Percentiles rank a stretch among this genome's conserved stretches.
phyloP scores from a whole-genome alignment of 257 asterid species.

The Solanum megistacrolobum region DNA sequence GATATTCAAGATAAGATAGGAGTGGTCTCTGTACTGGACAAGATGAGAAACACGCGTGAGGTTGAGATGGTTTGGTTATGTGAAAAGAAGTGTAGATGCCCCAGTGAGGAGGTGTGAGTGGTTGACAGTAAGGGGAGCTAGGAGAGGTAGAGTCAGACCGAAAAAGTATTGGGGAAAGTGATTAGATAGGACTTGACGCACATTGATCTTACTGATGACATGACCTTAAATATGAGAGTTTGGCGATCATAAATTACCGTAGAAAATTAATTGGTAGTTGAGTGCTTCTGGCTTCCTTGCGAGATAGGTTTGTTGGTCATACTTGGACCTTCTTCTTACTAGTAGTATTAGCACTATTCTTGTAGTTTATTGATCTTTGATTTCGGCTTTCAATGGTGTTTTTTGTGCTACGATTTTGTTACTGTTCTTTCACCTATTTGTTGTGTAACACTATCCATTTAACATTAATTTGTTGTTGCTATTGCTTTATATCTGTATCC shows the following conservation, averaged over 20 bases:
- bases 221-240: no score
- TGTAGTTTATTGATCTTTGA: no score
- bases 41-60: neutral
- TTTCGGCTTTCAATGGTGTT: no score
- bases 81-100: neutral
- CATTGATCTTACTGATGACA: no score
- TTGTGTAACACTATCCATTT: neutral
- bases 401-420: no score
- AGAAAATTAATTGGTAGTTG: no score
- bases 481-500: neutral
- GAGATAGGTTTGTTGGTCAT: neutral
- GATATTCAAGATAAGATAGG: no score
- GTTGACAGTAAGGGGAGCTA: neutral
- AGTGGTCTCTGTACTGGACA: no score
- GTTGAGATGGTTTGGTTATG: neutral
- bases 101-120: neutral
- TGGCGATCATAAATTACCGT: neutral
- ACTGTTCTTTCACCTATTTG: neutral
- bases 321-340: neutral
- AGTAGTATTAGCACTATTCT: no score
- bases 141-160: no score
- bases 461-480: neutral
- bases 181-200: no score
- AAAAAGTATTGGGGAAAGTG: no score
- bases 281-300: neutral